Base-by-base conservation (phyloP, 1,139 yeast species). In the Insectozyma bohioensis region DNA sequence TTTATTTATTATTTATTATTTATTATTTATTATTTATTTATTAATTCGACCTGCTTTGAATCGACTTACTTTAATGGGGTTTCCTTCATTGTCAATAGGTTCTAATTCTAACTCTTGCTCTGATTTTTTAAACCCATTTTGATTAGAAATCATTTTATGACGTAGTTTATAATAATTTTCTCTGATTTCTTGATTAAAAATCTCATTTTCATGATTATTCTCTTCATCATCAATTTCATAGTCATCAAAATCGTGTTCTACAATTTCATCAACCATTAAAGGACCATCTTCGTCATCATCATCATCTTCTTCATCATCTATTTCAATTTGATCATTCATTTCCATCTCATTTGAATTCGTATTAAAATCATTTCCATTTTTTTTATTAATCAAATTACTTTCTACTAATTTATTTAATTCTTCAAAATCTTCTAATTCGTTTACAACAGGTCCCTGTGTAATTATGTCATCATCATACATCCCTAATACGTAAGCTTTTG, bases 21-120 rank as follows among this genome's bases (percentile, higher is more conserved):
- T 18, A 6, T 18, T 18, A 6, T 6, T 18, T 6, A 6, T 18
- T 9, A 18, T 6, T 22, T 12, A 21, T 21, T 21, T 28, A 6
- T 15, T 28, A n/a, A 24, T 12, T 31, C 67, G 57, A 12, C 84
- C 80, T n/a, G 84, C 75, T 47, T 70, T 84, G 54, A 86, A 86
- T 33, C 88, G 61, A 49, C 95, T 85, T 1, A 76, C 60, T 42
- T 66, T 78, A 9, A 72, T 47, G 0, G 79, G 78, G 34, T 77
- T 73, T 0, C 86, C 87, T 24, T 63, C 54, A 39, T 78, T 83
- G 45, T 85, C 90, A n/a, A 84, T 61, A 0, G 87, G 87, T 47
- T 84, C 95, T 12, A 77, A 52, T 40, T 79, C 92, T 39, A 58
- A 50, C 33, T 76, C 87, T 34, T 63, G 58, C 6, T 70, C 70